Evolutionary conservation across 768 basidiomycete species (phyloP).

Genomic region (Suillus discolor): DNA sequence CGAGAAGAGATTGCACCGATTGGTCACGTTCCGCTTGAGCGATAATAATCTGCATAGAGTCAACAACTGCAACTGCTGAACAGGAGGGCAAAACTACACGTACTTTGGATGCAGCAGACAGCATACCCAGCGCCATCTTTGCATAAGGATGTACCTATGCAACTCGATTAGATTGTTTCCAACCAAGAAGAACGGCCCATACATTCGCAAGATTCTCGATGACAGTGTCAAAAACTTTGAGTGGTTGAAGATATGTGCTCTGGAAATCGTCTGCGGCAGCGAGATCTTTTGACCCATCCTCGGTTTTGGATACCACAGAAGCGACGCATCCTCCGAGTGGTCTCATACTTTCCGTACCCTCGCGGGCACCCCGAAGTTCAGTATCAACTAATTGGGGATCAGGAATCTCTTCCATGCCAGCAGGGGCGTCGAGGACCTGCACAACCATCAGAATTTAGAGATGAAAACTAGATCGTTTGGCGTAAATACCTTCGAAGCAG

Average conservation of each 20-base stretch:
- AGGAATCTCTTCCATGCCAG: no score
- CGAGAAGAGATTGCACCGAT: not conserved
- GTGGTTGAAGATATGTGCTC: slow-evolving; percentile 9
- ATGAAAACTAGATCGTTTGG: not conserved
- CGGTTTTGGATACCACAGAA: not conserved
- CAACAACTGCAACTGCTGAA: not conserved
- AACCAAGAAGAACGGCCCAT: not conserved
- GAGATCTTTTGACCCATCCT: not conserved
- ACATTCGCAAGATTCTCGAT: not conserved
- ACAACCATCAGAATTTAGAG: not conserved
- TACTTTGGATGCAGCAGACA: slow-evolving; percentile 6
- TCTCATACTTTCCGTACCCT: not conserved
- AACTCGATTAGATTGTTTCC: not conserved
- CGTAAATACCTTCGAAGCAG: not conserved
- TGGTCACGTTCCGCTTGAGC: slow-evolving; percentile 10
- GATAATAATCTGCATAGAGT: slow-evolving; percentile 2
- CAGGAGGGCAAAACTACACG: no score
- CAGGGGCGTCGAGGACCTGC: no score
- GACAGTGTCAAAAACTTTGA: slow-evolving; percentile 8
- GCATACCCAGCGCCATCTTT: slow-evolving; percentile 8
- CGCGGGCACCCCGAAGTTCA: not conserved
- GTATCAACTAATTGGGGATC: not conserved
- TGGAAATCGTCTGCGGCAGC: not conserved
- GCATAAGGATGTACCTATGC: slow-evolving; percentile 12
- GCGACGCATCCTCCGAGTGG: not conserved